These are phyloP conservation scores for Fusarium proliferatum DNA, from an alignment of 2,329 filamentous ascomycete genomes.

Conservation along the genomic window DNA sequence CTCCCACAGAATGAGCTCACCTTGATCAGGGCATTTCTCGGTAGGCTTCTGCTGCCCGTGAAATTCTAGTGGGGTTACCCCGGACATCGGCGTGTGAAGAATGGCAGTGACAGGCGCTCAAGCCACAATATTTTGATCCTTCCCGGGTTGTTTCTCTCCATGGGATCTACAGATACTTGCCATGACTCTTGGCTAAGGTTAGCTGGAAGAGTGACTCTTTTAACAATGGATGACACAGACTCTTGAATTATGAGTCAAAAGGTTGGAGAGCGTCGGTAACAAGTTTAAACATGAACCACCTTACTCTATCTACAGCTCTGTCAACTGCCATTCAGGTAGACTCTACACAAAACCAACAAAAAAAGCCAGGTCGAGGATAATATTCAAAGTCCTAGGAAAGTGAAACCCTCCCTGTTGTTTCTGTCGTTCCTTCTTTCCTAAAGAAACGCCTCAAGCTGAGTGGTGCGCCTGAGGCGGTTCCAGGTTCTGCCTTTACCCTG, in stretches of 20 bases:
- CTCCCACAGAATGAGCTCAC: constrained; percentile 36
- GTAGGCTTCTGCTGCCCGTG: constrained; percentile 20
- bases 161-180: background rate
- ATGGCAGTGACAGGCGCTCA: constrained; percentile 22
- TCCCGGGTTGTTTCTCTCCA: background rate
- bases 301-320: background rate
- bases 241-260: background rate
- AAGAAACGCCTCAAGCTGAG: constrained; percentile 30
- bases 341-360: background rate
- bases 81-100: constrained; percentile 44
- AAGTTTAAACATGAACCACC: background rate
- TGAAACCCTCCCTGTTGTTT: background rate
- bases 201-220: background rate
- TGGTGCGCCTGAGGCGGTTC: constrained; percentile 43
- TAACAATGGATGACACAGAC: background rate
- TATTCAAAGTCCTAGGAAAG: background rate
- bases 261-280: too few species aligned
- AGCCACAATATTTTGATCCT: constrained; percentile 4
- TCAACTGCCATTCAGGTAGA: background rate
- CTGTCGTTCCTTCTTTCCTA: constrained; percentile 6
- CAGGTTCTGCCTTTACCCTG: constrained; percentile 13
- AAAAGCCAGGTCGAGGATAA: background rate
- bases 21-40: constrained; percentile 28
- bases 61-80: constrained; percentile 42
- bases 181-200: background rate